Base-by-base conservation (phyloP, 2,329 filamentous ascomycete species). In the Aschersonia sp. region DNA sequence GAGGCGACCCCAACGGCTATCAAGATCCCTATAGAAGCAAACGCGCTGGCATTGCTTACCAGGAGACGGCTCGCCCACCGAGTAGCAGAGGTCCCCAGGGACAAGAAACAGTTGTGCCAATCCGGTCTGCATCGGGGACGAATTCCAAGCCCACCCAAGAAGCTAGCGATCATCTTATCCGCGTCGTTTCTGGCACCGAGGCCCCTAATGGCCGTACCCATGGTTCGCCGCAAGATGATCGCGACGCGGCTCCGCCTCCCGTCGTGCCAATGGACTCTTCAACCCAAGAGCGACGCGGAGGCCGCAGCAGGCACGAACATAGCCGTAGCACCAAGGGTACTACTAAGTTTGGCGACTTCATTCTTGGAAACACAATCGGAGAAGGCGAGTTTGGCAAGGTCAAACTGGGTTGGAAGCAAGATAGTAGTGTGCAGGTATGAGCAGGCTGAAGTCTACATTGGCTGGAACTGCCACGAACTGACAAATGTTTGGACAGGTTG, bases 341-440 rank as follows among this genome's bases (percentile, higher is more conserved):
- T 8, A 88, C 84, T 41, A 89, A 87, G 54, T 97, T 98, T 62
- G 90, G 90, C 50, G 88, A 95, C 53, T 98, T 97, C 65, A 87
- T 94, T 51, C 75, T 98, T 4, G 92, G 92, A 37, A 90, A 95
- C 63, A 97, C 90, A 2, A 83, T 98, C 45, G 92, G 92, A 45
- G 92, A 98, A 69, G 92, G 92, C 52, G 92, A 98, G 66, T 98
- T 98, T 62, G 92, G 92, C 54, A 98, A 98, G 63, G 92, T 98
- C 58, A 97, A 95, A 66, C 80, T 97, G 59, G 92, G 92, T 30
- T 98, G 92, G 92, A 97, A 95, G 66, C 85, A 87, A 62, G 89
- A 94, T 65, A 89, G 88, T 50, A 89, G 83, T 53, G 84, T 94
- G 45, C 83, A 90, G 70, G 80, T 83, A 68, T 55, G 65, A 22